phyloP scores from a whole-genome alignment of 2,329 filamentous ascomycete species.

The Truncatella angustata region DNA sequence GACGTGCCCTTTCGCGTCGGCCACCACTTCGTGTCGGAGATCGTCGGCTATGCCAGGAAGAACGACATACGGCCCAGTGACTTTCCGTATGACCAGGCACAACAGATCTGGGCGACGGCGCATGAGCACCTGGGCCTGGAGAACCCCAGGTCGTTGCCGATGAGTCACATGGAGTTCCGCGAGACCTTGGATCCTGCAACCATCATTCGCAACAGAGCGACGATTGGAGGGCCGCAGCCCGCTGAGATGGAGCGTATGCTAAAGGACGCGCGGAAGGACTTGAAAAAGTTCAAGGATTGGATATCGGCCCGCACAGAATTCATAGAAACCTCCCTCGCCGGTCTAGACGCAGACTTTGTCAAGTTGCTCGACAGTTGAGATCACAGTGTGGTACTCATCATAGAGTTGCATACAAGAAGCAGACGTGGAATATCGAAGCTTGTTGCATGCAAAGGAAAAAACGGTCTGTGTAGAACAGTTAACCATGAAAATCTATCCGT shows the following conservation, averaged over 20 bases:
- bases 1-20: slow-evolving; percentile 5
- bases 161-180: slow-evolving; percentile 2
- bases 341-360: not conserved
- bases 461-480: too few relatives aligned
- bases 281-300: slow-evolving; percentile 1
- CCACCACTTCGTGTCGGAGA: slow-evolving; percentile 6
- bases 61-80: slow-evolving; percentile 3
- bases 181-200: slow-evolving; percentile 6
- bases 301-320: not conserved
- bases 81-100: slow-evolving; percentile 6
- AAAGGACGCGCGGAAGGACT: not conserved
- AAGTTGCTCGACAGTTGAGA: too few relatives aligned
- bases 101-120: not conserved
- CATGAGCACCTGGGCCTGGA: not conserved
- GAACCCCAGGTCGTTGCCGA: not conserved
- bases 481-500: too few relatives aligned
- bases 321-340: not conserved
- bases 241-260: slow-evolving; percentile 7
- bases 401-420: too few relatives aligned
- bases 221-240: slow-evolving; percentile 4
- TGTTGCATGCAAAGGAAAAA: too few relatives aligned
- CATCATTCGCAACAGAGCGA: slow-evolving; percentile 6
- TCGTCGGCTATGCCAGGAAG: slow-evolving; percentile 6
- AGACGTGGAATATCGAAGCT: too few relatives aligned
- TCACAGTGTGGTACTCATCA: too few relatives aligned